Evolutionary conservation across 2,329 filamentous ascomycete genomes (phyloP), one percentile per base, ranked within the genome.

Genomic region (Dactylella cylindrospora): DNA sequence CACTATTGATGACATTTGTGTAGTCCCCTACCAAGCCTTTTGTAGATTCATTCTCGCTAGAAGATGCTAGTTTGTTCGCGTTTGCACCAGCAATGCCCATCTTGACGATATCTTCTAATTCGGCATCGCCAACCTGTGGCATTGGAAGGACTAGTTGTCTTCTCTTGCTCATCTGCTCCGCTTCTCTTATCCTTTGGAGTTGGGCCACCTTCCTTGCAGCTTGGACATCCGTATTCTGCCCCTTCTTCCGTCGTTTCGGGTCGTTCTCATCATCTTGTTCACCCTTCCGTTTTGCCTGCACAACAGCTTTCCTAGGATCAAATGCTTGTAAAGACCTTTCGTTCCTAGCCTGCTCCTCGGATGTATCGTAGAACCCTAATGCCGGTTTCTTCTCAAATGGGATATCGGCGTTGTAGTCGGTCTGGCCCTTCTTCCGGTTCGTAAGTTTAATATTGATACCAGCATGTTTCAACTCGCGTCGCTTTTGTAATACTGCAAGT

Each of bases 381-480:
- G 86, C 85, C 0, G 93, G 85, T 66, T 88, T 87, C 74, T 93
- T 96, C 73, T 98, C 93, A 67, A 98, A 97, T 0, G 93, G 93
- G 66, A 98, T 95, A 69, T 98, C 93, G 69, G 93, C 93, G 74
- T 98, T 98, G 77, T 98, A 98, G 74, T 98, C 93, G 89, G 98
- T 98, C 76, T 97, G 86, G 0, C 93, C 93, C 77, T 89, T 84
- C 77, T 97, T 97, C 62, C 86, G 83, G 10, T 86, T 93, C 2
- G 84, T 84, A 54, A 97, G 84, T 75, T 97, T 98, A 76, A 97
- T 90, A 73, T 98, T 98, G 75, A 98, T 97, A 40, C 93, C 93
- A 1, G 93, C 90, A 71, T 90, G 94, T 76, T 98, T 98, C 67
- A 98, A 82, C 75, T 98, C 93, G 68, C 93, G 83, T 31, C 93